These are phyloP conservation scores for Paracorniculantispora psalliotae DNA, from an alignment of 2,329 filamentous ascomycete genomes.

Conservation along the genomic window DNA sequence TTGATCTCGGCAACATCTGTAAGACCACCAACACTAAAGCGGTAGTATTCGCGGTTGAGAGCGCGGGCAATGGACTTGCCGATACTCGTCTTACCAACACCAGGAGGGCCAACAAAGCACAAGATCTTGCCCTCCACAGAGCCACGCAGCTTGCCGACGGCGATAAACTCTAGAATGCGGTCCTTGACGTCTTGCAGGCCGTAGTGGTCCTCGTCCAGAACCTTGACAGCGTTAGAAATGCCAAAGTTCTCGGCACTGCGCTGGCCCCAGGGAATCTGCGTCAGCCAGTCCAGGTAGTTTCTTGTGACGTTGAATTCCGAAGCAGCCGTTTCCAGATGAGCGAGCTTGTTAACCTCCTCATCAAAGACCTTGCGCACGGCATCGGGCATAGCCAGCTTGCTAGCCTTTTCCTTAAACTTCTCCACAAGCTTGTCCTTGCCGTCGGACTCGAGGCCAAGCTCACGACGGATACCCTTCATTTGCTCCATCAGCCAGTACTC, in stretches of 20 bases:
- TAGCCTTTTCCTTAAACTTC: conserved; percentile 92
- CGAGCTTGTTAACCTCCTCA: conserved; percentile 95
- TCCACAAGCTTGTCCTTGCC: conserved; percentile 98
- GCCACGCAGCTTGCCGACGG: conserved; percentile 91
- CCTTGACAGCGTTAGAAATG: conserved; percentile 82
- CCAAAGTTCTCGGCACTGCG: conserved; percentile 95
- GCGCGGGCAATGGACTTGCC: conserved; percentile 96
- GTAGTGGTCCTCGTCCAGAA: conserved; percentile 94
- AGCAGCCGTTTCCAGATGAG: conserved; percentile 88
- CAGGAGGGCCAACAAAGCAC: conserved; percentile 93
- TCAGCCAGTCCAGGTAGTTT: conserved; percentile 98
- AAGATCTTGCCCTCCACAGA: conserved; percentile 98
- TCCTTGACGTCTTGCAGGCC: conserved; percentile 98
- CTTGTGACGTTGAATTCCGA: conserved; percentile 98
- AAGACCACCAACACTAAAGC: conserved; percentile 94
- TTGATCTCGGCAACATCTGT: conserved; percentile 99
- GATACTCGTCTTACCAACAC: conserved; percentile 98
- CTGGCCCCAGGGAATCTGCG: conserved; percentile 95
- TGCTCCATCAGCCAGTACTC: conserved; percentile 99
- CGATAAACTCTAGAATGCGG: conserved; percentile 95
- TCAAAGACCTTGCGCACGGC: conserved; percentile 96
- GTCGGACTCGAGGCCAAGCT: conserved; percentile 93
- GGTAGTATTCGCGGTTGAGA: conserved; percentile 92
- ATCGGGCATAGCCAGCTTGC: conserved; percentile 93
- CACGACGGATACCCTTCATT: conserved; percentile 96